phyloP scores from a whole-genome alignment of 2,329 filamentous ascomycete genomes.

The Xylaria sp. region DNA sequence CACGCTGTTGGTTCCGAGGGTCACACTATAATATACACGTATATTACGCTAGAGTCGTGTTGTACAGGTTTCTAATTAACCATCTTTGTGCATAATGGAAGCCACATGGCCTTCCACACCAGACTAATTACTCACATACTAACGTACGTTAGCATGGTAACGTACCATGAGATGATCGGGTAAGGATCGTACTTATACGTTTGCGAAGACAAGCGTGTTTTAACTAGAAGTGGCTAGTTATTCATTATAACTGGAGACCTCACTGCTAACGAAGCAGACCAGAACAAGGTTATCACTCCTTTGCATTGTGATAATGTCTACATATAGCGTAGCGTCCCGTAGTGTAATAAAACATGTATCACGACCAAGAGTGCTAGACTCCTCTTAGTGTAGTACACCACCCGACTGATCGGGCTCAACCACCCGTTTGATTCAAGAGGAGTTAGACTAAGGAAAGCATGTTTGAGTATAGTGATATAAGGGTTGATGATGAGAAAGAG shows the following conservation, averaged over 20 bases:
- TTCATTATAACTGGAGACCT: not conserved
- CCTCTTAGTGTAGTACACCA: not conserved
- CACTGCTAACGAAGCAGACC: not conserved
- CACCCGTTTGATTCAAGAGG: not conserved
- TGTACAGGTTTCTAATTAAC: not conserved
- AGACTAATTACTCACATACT: not conserved
- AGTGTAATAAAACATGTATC: not conserved
- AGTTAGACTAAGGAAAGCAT: not conserved
- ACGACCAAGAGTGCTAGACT: not conserved
- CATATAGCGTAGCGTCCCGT: not conserved
- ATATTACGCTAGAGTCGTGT: not conserved
- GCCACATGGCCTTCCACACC: slow-evolving; percentile 20
- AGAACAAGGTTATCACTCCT: slow-evolving; percentile 8
- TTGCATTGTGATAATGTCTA: not conserved
- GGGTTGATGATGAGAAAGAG: not conserved
- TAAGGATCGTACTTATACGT: not conserved
- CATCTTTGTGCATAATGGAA: not conserved
- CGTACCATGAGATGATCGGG: not conserved
- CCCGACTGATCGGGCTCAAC: not conserved
- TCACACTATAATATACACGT: not conserved
- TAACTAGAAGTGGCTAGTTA: not conserved
- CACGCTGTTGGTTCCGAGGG: slow-evolving; percentile 1
- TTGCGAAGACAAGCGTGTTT: not conserved
- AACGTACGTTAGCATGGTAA: not conserved
- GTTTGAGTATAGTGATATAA: not conserved